Conservation (phyloP, 2,329 filamentous ascomycete genomes). For the Cordyceps pruinosa region DNA sequence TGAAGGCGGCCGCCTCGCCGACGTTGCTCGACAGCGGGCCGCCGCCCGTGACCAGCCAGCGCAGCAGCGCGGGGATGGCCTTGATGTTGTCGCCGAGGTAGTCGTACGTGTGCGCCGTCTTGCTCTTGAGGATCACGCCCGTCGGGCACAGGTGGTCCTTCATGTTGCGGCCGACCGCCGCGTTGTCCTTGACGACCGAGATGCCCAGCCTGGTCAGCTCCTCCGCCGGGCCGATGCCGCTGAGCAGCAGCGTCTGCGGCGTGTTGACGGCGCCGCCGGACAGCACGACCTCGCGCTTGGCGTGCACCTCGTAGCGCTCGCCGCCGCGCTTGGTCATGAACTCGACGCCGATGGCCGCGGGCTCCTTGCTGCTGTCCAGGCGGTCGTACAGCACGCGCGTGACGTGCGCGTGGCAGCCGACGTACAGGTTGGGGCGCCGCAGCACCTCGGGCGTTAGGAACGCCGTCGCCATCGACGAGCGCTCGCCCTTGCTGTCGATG, state of each 20-base stretch:
- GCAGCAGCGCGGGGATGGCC: constrained; percentile 15
- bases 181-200: constrained; percentile 45
- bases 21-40: constrained; percentile 17
- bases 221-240: constrained; percentile 33
- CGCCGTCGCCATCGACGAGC: constrained; percentile 17
- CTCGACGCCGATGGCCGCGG: constrained; percentile 16
- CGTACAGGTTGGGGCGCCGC: constrained; percentile 15
- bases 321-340: constrained; percentile 10
- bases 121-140: constrained; percentile 15
- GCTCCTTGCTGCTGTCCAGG: constrained; percentile 6
- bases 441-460: constrained; percentile 15
- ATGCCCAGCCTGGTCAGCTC: constrained; percentile 38
- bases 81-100: constrained; percentile 14
- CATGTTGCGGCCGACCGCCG: constrained; percentile 53
- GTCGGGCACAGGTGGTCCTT: constrained; percentile 20
- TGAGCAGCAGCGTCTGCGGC: constrained; percentile 38
- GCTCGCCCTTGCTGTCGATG: constrained; percentile 15
- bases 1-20: constrained; percentile 16
- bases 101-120: constrained; percentile 13
- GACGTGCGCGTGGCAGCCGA: constrained; percentile 16
- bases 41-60: constrained; percentile 15
- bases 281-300: constrained; percentile 38
- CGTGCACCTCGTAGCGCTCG: constrained; percentile 22
- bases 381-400: constrained; percentile 15
- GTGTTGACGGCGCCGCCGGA: constrained; percentile 39